Evolutionary conservation across 495 filamentous ascomycete genomes (phyloP).

Genomic region (Aspergillus mulundensis): DNA sequence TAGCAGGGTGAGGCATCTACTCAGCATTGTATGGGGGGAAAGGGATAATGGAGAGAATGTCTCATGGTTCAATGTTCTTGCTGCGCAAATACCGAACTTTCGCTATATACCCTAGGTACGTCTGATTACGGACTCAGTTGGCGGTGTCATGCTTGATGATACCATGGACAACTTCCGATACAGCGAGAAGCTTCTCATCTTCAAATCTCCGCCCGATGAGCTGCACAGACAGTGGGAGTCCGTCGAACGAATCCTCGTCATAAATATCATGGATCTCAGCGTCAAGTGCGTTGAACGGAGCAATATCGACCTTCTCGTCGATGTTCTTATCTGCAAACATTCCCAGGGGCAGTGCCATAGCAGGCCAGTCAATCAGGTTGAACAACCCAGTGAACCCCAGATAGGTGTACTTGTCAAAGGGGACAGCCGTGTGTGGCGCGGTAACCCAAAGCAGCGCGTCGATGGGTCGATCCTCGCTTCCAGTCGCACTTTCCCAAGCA

Average conservation of each 20-base stretch:
- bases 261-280: neutral
- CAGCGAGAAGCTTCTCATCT: constrained; percentile 42
- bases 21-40: neutral
- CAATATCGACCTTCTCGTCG: neutral
- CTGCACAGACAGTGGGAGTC: constrained; percentile 41
- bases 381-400: constrained; percentile 17
- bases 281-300: constrained; percentile 6
- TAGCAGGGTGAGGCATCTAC: neutral
- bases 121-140: no score
- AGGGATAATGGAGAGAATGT: neutral
- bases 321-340: constrained; percentile 1
- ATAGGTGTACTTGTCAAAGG: constrained; percentile 17
- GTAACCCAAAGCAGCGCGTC: constrained; percentile 4
- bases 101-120: neutral
- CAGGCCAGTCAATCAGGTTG: constrained; percentile 20
- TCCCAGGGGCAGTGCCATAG: constrained; percentile 18
- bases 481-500: neutral
- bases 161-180: constrained; percentile 12
- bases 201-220: constrained; percentile 41
- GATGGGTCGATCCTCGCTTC: neutral
- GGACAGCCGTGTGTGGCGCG: constrained; percentile 16
- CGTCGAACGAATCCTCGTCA: constrained; percentile 6
- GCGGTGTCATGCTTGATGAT: neutral
- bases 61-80: neutral
- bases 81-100: neutral